A percentile compares a stretch with the other conserved stretches of the same genome.
phyloP scores from a whole-genome alignment of 495 filamentous ascomycete species.

The Daldinia vernicosa region DNA sequence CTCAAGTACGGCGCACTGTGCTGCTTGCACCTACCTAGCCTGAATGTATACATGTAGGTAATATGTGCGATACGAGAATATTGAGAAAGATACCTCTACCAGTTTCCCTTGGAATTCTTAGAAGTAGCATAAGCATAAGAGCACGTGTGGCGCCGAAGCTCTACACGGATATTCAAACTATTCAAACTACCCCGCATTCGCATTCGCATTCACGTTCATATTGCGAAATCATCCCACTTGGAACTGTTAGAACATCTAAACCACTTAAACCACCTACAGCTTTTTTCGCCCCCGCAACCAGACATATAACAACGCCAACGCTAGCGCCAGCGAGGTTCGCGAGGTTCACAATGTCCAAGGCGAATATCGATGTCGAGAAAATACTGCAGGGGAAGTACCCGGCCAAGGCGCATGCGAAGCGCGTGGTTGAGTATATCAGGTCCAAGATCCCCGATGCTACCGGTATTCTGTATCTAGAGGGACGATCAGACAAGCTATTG shows the following conservation, averaged over 20 bases:
- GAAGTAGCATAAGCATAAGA: background rate
- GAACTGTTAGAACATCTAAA: background rate
- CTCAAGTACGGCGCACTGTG: background rate
- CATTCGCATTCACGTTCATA: slow-evolving; percentile 33
- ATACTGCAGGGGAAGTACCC: slow-evolving; percentile 81
- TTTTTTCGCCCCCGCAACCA: slow-evolving; percentile 11
- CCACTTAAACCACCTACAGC: background rate
- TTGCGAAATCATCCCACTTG: slow-evolving; percentile 24
- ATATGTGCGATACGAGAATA: slow-evolving; percentile 2
- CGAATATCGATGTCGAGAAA: slow-evolving; percentile 48
- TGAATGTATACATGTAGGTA: too few species aligned
- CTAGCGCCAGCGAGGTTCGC: too few species aligned
- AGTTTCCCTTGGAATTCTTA: slow-evolving; percentile 1
- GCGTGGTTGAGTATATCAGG: slow-evolving; percentile 79
- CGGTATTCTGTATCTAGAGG: slow-evolving; percentile 87
- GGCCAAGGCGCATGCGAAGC: slow-evolving; percentile 86
- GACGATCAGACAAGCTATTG: slow-evolving; percentile 75
- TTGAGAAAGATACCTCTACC: background rate
- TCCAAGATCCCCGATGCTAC: slow-evolving; percentile 64
- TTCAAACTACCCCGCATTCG: too few species aligned
- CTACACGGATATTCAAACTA: slow-evolving; percentile 23
- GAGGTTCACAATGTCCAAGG: slow-evolving; percentile 37
- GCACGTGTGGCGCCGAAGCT: slow-evolving; percentile 24
- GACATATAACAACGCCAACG: slow-evolving; percentile 17
- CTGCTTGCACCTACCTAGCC: background rate